Evolutionary conservation across 805 yeast species (phyloP), one percentile per base, ranked within the genome.

Genomic region (Wickerhamiella nectarea): DNA sequence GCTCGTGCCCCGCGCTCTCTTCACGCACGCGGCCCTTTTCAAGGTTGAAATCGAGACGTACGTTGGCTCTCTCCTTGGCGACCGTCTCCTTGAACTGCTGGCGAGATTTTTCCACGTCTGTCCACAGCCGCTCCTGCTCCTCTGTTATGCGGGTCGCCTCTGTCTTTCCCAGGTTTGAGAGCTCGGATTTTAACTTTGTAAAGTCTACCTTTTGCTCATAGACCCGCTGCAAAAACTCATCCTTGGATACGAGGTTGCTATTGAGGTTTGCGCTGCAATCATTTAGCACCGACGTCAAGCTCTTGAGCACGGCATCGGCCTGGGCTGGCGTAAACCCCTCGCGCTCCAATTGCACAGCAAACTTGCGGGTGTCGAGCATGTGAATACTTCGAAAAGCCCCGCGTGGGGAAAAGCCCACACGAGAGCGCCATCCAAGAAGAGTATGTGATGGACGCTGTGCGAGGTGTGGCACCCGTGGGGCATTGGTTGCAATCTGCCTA

Each of bases 141-240:
- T 80, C 82, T 54, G 80, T 78, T 48, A 89, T 71, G 41, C 76
- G 75, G 46, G 81, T 78, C 56, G 83, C 81, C 55, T 91, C 97
- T 21, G 85, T 72, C 57, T 78, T 76, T 63, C 91, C 97, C 61
- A 84, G 74, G 40, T 85, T 77, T 54, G 85, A 87, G 34, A 91
- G 69, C 59, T 89, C 97, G 25, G 95, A 94, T 56, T 87, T 80
- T 48, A 91, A 71, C 57, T 89, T 89, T 31, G 95, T 91, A 69
- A 91, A 89, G 58, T 91, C 97, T 25, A 91, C 96, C 54, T 89
- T 84, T 56, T 91, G 97, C 59, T 89, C 95, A 61, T 91, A 91
- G 3, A 95, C 80, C 56, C 86, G 73, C 51, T 86, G 77, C 24
- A 83, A 76, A 36, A 89, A 70, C 36, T 79, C 76, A 53, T 86